Percentiles rank a stretch among this genome's conserved stretches.
phyloP scores from a whole-genome alignment of 768 basidiomycete species.

The Kondoa malvinella region DNA sequence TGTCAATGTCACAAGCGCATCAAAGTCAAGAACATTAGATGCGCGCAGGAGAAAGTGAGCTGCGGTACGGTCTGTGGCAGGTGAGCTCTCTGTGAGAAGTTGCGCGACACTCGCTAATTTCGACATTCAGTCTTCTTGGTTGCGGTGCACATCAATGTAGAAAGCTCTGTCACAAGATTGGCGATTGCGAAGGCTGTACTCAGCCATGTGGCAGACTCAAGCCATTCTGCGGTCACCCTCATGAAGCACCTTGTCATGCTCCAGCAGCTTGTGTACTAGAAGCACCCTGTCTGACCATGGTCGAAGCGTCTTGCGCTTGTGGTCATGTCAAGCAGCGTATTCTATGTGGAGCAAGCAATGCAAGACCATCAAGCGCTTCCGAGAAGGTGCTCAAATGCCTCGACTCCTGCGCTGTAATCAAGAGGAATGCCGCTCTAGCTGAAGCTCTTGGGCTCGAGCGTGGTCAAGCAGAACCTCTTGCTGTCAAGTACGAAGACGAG shows the following conservation, averaged over 20 bases:
- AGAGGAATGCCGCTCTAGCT: conserved; percentile 72
- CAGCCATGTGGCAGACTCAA: conserved; percentile 64
- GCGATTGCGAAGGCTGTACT: conserved; percentile 59
- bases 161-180: conserved; percentile 54
- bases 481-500: conserved; percentile 24
- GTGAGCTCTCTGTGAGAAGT: conserved; percentile 33
- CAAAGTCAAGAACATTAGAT: conserved; percentile 56
- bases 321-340: conserved; percentile 59
- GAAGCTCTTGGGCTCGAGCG: conserved; percentile 74
- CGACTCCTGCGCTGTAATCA: conserved; percentile 63
- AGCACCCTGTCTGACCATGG: conserved; percentile 52
- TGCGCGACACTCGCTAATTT: neutral
- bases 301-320: conserved; percentile 62
- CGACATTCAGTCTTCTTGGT: conserved; percentile 40
- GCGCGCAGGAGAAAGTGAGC: conserved; percentile 67
- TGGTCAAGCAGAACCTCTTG: conserved; percentile 31
- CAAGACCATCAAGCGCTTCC: conserved; percentile 38
- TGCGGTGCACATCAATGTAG: conserved; percentile 88
- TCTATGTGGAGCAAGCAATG: conserved; percentile 47
- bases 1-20: conserved; percentile 81
- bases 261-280: conserved; percentile 68
- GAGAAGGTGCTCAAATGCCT: conserved; percentile 50
- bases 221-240: conserved; percentile 48
- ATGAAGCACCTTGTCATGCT: conserved; percentile 72
- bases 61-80: conserved; percentile 72